A percentile compares a stretch with the other conserved stretches of the same genome.
These are phyloP conservation scores for Cutaneotrichosporon sp. DNA, from an alignment of 1,284 basidiomycete genomes.

Conservation along the genomic window DNA sequence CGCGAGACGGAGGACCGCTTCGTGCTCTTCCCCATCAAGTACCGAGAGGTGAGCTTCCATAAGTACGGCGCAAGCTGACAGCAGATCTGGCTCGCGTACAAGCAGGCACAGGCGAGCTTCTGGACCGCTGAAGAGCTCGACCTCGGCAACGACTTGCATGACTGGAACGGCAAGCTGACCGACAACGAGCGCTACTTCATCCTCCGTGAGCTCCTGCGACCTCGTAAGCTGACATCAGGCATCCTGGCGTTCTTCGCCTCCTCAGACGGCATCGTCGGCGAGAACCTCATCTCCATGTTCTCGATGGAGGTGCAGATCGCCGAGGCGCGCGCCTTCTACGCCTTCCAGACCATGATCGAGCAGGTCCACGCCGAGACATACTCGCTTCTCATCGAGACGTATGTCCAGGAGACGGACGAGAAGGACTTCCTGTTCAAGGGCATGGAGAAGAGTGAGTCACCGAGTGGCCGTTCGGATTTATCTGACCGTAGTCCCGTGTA, in stretches of 20 bases:
- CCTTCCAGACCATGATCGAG: slow-evolving; percentile 97
- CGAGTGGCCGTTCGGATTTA: slow-evolving; percentile 15
- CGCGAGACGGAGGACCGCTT: slow-evolving; percentile 69
- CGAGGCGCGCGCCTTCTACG: slow-evolving; percentile 95
- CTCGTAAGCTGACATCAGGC: slow-evolving; percentile 27
- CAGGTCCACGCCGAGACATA: slow-evolving; percentile 63
- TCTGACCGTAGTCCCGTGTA: slow-evolving; percentile 57
- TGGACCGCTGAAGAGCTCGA: slow-evolving; percentile 99
- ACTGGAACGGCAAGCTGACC: slow-evolving; percentile 87
- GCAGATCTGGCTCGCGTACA: slow-evolving; percentile 94
- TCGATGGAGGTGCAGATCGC: slow-evolving; percentile 92
- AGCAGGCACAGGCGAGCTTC: slow-evolving; percentile 62
- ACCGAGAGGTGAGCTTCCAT: slow-evolving; percentile 62
- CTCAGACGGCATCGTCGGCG: slow-evolving; percentile 92
- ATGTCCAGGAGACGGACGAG: slow-evolving; percentile 59
- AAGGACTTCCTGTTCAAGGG: slow-evolving; percentile 60
- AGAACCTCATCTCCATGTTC: slow-evolving; percentile 91
- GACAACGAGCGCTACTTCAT: slow-evolving; percentile 91
- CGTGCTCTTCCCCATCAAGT: slow-evolving; percentile 92
- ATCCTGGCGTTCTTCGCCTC: slow-evolving; percentile 95
- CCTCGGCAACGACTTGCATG: slow-evolving; percentile 80
- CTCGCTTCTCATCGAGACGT: slow-evolving; percentile 62
- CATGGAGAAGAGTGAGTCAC: slow-evolving; percentile 56
- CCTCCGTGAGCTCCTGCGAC: slow-evolving; percentile 61
- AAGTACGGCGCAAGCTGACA: background rate